Evolutionary conservation across 805 yeast genomes (phyloP).

Genomic region (Candida awuae): DNA sequence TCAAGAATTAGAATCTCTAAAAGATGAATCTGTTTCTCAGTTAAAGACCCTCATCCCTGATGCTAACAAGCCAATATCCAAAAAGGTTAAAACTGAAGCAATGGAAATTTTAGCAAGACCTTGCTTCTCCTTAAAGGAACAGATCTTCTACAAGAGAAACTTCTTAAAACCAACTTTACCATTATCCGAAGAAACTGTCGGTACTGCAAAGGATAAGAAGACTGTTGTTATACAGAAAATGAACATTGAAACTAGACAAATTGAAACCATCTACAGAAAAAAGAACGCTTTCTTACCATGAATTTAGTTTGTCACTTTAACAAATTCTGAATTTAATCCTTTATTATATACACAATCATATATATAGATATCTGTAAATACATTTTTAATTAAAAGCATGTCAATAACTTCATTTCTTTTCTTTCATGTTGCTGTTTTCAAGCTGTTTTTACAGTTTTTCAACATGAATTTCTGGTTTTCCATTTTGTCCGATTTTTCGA

Average conservation of each 20-base stretch:
- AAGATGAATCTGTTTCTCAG: conserved; percentile 14
- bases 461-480: no score
- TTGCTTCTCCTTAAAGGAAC: conserved; percentile 31
- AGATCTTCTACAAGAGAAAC: conserved; percentile 34
- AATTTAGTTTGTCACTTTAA: not conserved
- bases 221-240: conserved; percentile 48
- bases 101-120: conserved; percentile 35
- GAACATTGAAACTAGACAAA: conserved; percentile 46
- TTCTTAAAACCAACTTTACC: conserved; percentile 54
- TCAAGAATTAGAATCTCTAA: conserved; percentile 26
- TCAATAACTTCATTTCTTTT: no score
- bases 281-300: conserved; percentile 37
- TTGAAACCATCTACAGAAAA: conserved; percentile 48
- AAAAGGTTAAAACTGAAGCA: conserved; percentile 35
- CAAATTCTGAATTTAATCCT: conserved; percentile 1
- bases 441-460: no score
- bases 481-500: no score
- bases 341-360: no score
- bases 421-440: no score
- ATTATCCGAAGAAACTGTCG: conserved; percentile 32
- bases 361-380: no score
- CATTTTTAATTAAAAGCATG: no score
- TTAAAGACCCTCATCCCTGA: conserved; percentile 18
- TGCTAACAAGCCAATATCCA: conserved; percentile 23
- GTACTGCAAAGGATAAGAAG: conserved; percentile 36